Evolutionary conservation across 2,329 filamentous ascomycete species (phyloP).

Genomic region (Fusarium vanettenii): DNA sequence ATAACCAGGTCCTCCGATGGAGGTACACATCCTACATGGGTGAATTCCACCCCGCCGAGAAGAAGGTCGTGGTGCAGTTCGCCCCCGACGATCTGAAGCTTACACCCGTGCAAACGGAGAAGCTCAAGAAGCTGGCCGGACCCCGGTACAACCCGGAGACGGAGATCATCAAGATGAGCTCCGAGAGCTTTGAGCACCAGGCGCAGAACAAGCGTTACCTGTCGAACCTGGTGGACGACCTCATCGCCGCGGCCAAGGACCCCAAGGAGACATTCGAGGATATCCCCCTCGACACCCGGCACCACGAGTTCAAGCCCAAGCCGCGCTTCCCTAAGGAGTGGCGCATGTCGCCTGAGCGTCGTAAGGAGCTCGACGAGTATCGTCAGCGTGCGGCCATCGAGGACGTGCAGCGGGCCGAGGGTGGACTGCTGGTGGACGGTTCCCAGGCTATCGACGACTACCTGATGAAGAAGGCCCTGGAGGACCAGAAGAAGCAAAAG

Average conservation of each 20-base stretch:
- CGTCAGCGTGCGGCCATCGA: slow-evolving; percentile 63
- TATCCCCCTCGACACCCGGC: slow-evolving; percentile 87
- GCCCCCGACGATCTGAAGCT: slow-evolving; percentile 78
- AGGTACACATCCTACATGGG: slow-evolving; percentile 97
- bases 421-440: slow-evolving; percentile 71
- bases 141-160: slow-evolving; percentile 87
- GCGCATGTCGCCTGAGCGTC: slow-evolving; percentile 79
- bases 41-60: slow-evolving; percentile 88
- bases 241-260: slow-evolving; percentile 83
- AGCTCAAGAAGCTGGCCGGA: slow-evolving; percentile 89
- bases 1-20: slow-evolving; percentile 83
- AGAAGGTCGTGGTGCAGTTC: slow-evolving; percentile 96
- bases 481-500: slow-evolving; percentile 50
- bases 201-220: slow-evolving; percentile 98
- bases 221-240: slow-evolving; percentile 77
- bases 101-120: slow-evolving; percentile 74
- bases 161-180: slow-evolving; percentile 87
- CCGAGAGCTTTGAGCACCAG: slow-evolving; percentile 87
- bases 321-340: slow-evolving; percentile 84
- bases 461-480: slow-evolving; percentile 46
- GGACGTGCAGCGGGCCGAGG: slow-evolving; percentile 66
- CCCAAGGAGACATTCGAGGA: slow-evolving; percentile 85
- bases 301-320: slow-evolving; percentile 78
- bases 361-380: slow-evolving; percentile 70
- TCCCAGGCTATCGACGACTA: slow-evolving; percentile 57